Evolutionary conservation across 1,139 yeast species (phyloP).

Genomic region (Schizosaccharomyces versatilis): DNA sequence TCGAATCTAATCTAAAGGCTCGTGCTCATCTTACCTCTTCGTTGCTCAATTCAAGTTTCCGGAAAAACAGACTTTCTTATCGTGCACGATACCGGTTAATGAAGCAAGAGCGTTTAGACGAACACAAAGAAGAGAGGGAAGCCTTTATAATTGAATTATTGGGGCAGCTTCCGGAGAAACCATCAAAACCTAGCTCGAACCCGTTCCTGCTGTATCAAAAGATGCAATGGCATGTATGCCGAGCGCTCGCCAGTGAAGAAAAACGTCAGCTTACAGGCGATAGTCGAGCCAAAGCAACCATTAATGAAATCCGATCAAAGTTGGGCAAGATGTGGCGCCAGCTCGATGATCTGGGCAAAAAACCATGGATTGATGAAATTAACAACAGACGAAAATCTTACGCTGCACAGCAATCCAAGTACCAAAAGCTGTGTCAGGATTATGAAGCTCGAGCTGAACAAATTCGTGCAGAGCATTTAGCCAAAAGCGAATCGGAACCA

Average conservation of each 20-base stretch:
- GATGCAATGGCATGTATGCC: slow-evolving; percentile 24
- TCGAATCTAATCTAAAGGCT: too few species aligned
- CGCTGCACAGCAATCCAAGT: neutral
- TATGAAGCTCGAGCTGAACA: neutral
- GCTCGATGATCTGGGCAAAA: slow-evolving; percentile 1
- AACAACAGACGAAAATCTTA: neutral
- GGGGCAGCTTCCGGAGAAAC: slow-evolving; percentile 23
- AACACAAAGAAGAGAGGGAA: slow-evolving; percentile 17
- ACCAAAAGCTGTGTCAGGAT: neutral
- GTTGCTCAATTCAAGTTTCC: too few species aligned
- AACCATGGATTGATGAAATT: slow-evolving; percentile 3
- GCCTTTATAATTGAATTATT: slow-evolving; percentile 15
- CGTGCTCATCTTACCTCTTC: too few species aligned
- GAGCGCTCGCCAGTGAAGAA: slow-evolving; percentile 20
- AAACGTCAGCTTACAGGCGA: slow-evolving; percentile 15
- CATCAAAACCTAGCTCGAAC: slow-evolving; percentile 22
- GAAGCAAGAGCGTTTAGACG: slow-evolving; percentile 4
- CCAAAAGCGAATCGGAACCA: neutral
- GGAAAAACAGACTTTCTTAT: neutral
- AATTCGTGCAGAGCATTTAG: neutral
- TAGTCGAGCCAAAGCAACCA: slow-evolving; percentile 20
- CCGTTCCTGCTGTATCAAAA: slow-evolving; percentile 25
- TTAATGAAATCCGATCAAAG: slow-evolving; percentile 25
- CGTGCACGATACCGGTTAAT: neutral
- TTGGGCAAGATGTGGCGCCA: slow-evolving; percentile 25